These are phyloP conservation scores for Infundibulicybe gibba DNA, from an alignment of 768 basidiomycete genomes.

Conservation along the genomic window DNA sequence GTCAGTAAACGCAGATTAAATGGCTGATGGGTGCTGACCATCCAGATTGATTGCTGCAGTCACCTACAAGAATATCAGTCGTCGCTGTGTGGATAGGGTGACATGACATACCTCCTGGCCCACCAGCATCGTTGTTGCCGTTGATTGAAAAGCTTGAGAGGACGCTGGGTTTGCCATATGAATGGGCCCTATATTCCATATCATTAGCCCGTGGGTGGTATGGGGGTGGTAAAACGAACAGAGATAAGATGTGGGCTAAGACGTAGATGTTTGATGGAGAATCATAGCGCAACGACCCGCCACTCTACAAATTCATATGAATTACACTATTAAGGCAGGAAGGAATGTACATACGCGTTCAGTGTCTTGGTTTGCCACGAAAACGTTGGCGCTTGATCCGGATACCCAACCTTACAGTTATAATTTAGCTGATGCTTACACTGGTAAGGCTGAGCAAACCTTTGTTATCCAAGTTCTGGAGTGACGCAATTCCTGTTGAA, in stretches of 20 bases:
- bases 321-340: not conserved
- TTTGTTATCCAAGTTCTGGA: no score
- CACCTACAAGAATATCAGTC: not conserved
- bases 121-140: constrained; percentile 17
- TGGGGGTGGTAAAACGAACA: no score
- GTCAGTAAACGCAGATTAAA: constrained; percentile 2
- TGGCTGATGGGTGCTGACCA: not conserved
- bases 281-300: no score
- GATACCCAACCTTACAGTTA: constrained; percentile 15
- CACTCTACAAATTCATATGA: no score
- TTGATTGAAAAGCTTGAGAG: constrained; percentile 38
- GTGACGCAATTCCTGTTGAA: no score
- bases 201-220: no score
- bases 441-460: not conserved
- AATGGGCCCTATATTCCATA: no score
- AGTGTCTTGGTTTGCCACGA: constrained; percentile 50
- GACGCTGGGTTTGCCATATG: constrained; percentile 46
- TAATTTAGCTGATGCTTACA: not conserved
- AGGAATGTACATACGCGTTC: constrained; percentile 39
- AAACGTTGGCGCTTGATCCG: constrained; percentile 48
- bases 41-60: not conserved
- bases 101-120: no score
- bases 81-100: no score
- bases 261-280: constrained; percentile 39
- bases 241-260: constrained; percentile 40